These are phyloP conservation scores for Crithidia thermophila DNA, from an alignment of 208 protist species.

Conservation along the genomic window DNA sequence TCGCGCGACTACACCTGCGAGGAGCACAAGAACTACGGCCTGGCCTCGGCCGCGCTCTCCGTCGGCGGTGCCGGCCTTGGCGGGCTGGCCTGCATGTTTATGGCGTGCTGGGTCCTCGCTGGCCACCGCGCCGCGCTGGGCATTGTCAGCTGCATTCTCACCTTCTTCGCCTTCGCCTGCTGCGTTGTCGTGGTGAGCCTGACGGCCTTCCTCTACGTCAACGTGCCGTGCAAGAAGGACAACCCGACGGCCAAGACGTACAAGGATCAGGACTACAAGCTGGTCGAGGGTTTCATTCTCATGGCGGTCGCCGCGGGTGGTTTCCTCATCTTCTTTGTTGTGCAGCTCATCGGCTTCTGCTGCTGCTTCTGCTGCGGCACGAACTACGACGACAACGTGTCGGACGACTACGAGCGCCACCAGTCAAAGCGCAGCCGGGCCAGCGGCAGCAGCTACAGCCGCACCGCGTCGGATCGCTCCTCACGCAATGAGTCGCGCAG, in stretches of 20 bases:
- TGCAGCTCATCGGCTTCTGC: slow-evolving; percentile 12
- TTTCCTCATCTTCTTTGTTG: slow-evolving; percentile 25
- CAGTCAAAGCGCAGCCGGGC: slow-evolving; percentile 1
- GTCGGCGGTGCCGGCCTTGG: slow-evolving; percentile 14
- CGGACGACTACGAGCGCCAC: neutral
- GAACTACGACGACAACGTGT: slow-evolving; percentile 13
- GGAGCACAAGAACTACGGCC: neutral
- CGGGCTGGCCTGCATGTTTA: slow-evolving; percentile 16
- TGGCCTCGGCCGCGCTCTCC: slow-evolving; percentile 3
- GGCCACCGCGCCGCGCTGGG: slow-evolving; percentile 9
- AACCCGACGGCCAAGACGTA: neutral
- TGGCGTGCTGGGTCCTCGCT: slow-evolving; percentile 13
- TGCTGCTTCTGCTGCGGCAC: slow-evolving; percentile 1
- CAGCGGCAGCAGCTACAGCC: neutral
- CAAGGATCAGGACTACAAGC: slow-evolving; percentile 21
- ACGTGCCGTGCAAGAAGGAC: neutral
- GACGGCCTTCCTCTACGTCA: slow-evolving; percentile 1
- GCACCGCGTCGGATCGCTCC: no score
- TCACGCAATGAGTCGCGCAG: neutral
- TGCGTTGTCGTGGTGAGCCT: slow-evolving; percentile 17
- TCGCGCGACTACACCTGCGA: slow-evolving; percentile 9
- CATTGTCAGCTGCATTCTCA: slow-evolving; percentile 5
- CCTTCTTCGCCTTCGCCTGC: slow-evolving; percentile 20
- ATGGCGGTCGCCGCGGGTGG: slow-evolving; percentile 28
- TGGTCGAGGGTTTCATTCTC: slow-evolving; percentile 38